Evolutionary conservation across 805 yeast genomes (phyloP).

Genomic region (Ogataea populi-albae): DNA sequence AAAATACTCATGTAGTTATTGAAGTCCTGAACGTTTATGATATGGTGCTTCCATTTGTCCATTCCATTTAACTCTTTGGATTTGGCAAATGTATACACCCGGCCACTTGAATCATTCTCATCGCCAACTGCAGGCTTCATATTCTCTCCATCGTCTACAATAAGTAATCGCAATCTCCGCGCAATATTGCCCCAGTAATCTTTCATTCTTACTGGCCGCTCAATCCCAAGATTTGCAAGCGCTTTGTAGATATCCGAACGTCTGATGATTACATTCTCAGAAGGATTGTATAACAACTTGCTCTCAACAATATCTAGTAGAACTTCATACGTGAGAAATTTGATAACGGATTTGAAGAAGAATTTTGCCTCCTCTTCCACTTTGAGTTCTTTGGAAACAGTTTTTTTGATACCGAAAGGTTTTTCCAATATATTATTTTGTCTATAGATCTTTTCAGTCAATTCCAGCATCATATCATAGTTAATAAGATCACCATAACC

Average conservation of each 20-base stretch:
- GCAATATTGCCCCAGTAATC: conserved; percentile 21
- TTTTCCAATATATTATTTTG: conserved; percentile 8
- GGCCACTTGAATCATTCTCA: too few species aligned
- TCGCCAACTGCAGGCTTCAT: conserved; percentile 2
- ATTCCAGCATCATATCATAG: conserved; percentile 9
- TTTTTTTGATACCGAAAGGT: conserved; percentile 8
- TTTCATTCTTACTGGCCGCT: conserved; percentile 11
- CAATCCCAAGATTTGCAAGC: conserved; percentile 2
- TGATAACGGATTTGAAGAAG: conserved; percentile 10
- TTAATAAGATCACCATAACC: conserved; percentile 14
- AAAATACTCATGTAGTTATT: conserved; percentile 1
- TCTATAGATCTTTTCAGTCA: conserved; percentile 13
- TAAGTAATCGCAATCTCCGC: conserved; percentile 12
- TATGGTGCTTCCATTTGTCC: conserved; percentile 3
- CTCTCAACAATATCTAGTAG: conserved; percentile 13
- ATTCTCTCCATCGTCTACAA: conserved; percentile 7
- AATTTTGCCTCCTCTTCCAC: conserved; percentile 12
- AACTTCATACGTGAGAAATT: conserved; percentile 15
- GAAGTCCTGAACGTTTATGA: conserved; percentile 8
- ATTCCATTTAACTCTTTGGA: background rate
- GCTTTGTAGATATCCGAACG: conserved; percentile 12
- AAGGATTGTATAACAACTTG: conserved; percentile 6
- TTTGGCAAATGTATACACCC: too few species aligned
- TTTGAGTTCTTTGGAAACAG: conserved; percentile 9
- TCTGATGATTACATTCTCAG: conserved; percentile 3